phyloP scores from a whole-genome alignment of 176 grass and related monocot species.

The bread wheat (Triticum aestivum) region DNA sequence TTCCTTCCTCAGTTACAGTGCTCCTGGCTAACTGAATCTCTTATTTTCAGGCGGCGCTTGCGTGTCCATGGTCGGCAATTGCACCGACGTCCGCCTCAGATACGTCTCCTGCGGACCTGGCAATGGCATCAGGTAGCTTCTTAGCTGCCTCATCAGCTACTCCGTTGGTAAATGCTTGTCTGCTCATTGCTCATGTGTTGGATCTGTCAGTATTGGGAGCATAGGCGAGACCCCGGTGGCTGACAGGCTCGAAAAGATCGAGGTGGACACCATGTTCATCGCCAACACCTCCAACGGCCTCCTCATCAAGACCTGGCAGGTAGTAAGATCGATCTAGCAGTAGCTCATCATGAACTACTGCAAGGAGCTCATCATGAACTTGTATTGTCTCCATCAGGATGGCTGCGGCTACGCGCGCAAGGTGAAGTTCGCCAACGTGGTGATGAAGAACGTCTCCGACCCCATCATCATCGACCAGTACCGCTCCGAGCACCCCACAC shows the following conservation, averaged over 20 bases:
- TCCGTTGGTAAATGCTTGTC: too few species aligned
- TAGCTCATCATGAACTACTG: background rate
- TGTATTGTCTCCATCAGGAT: constrained; percentile 28
- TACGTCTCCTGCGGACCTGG: constrained; percentile 60
- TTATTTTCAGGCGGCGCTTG: constrained; percentile 65
- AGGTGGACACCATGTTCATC: constrained; percentile 55
- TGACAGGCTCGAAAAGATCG: constrained; percentile 49
- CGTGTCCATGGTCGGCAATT: constrained; percentile 60
- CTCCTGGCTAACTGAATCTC: too few species aligned
- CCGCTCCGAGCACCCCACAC: constrained; percentile 46
- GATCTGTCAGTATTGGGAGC: constrained; percentile 53
- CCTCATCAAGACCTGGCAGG: constrained; percentile 94
- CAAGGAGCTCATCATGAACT: background rate
- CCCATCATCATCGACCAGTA: constrained; percentile 77
- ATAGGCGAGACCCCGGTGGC: constrained; percentile 55
- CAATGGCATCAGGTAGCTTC: constrained; percentile 63
- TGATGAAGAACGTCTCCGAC: constrained; percentile 70
- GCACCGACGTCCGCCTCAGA: constrained; percentile 47
- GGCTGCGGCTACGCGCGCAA: constrained; percentile 54
- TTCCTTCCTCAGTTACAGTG: too few species aligned
- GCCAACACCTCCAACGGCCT: constrained; percentile 60
- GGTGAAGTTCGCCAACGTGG: constrained; percentile 56
- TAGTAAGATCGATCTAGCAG: background rate
- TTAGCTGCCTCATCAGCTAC: background rate
- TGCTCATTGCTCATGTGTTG: background rate